A percentile compares a stretch with the other conserved stretches of the same genome.
Evolutionary conservation across 2,329 filamentous ascomycete species (phyloP).

Genomic region (Neofusicoccum umdonicola): DNA sequence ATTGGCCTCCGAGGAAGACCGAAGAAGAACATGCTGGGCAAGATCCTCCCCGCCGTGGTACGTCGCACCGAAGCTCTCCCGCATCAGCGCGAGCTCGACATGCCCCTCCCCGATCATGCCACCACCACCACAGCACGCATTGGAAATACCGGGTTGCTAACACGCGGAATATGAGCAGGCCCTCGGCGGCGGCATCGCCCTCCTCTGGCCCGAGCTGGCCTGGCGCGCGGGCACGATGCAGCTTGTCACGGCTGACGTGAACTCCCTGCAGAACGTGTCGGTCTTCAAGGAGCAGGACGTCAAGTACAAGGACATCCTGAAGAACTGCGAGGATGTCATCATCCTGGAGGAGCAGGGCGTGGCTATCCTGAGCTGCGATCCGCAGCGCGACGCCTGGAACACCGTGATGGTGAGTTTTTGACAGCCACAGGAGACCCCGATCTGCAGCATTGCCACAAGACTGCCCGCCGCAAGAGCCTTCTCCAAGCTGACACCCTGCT

Average conservation of each 20-base stretch:
- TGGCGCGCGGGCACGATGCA: conserved; percentile 1
- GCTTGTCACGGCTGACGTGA: neutral
- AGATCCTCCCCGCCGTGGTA: conserved; percentile 14
- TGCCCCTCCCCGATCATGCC: neutral
- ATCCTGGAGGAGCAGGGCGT: conserved; percentile 36
- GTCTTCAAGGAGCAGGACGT: conserved; percentile 30
- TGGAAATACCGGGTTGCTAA: neutral
- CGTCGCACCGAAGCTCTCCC: neutral
- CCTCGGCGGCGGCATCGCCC: conserved; percentile 4
- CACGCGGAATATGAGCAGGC: neutral
- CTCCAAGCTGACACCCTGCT: neutral
- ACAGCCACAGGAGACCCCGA: no score
- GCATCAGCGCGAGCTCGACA: neutral
- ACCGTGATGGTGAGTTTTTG: conserved; percentile 41
- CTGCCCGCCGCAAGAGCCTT: no score
- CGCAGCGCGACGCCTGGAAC: conserved; percentile 44
- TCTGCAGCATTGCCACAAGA: no score
- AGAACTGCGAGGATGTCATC: conserved; percentile 46
- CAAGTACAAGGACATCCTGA: conserved; percentile 34
- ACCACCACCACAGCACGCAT: neutral
- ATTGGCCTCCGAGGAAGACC: neutral
- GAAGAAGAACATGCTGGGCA: conserved; percentile 9
- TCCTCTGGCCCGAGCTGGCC: conserved; percentile 13
- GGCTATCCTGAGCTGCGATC: conserved; percentile 45
- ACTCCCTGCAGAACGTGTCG: conserved; percentile 23